Base-by-base conservation (phyloP, 495 filamentous ascomycete species). In the Hypoxylon subgilvum region DNA sequence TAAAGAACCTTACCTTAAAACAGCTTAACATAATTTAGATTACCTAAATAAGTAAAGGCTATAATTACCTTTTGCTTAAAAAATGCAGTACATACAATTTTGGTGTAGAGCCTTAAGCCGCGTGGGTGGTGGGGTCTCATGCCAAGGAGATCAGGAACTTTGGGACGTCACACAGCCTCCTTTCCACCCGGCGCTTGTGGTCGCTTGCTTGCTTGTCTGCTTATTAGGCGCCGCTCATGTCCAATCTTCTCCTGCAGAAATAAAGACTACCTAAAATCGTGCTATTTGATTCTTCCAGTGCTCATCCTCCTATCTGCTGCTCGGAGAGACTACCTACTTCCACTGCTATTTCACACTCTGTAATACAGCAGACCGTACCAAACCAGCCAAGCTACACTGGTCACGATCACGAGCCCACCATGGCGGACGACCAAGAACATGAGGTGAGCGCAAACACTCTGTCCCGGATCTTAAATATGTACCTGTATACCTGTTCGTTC, bases 341-440 rank as follows among this genome's bases (percentile, higher is more conserved):
- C n/a, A 4, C n/a, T 34, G 3, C n/a, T 5, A 34, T 12, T 34
- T 34, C 31, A 6, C n/a, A 30, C n/a, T 34, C 31, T 12, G n/a
- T 34, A 12, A 5, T 30, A n/a, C 27, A 30, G 10, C 5, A 30
- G 27, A 30, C 27, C 27, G 27, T n/a, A n/a, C 27, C 27, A 30
- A 30, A 30, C 27, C n/a, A n/a, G n/a, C n/a, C n/a, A n/a, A n/a
- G n/a, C 1, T 41, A 17, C 7, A 49, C 40, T 16, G 31, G 36
- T 14, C 36, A 40, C 30, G 18, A 22, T 32, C 19, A 25, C 21
- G 16, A 34, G 44, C 9, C 46, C 45, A 61, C 67, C 6, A 82
- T 82, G 79, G 75, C 76, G 35, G 78, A 78, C 45, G 69, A 79
- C 28, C 54, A 66, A 10, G 75, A 78, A 52, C 71, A 72, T 55